Evolutionary conservation across 805 yeast species (phyloP).

Genomic region (Kuraishia ogatae): DNA sequence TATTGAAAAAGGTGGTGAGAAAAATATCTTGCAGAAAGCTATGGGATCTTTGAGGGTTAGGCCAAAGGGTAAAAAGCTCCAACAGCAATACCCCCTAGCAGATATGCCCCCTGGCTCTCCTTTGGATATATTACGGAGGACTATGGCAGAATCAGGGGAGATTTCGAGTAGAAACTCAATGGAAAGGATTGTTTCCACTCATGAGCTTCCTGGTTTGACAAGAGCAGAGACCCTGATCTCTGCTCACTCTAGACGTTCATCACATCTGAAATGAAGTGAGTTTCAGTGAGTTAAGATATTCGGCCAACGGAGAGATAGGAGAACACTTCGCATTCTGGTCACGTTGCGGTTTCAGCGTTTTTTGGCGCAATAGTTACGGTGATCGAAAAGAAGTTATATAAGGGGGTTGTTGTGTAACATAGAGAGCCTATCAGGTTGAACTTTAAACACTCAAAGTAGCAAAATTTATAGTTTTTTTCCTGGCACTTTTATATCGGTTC

Average conservation of each 20-base stretch:
- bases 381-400: too few species aligned
- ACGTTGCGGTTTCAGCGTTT: too few species aligned
- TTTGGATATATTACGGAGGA: background rate
- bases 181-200: conserved; percentile 33
- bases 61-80: background rate
- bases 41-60: background rate
- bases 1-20: background rate
- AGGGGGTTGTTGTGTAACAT: too few species aligned
- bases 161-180: conserved; percentile 20
- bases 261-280: background rate
- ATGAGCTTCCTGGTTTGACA: conserved; percentile 39
- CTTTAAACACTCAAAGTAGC: too few species aligned
- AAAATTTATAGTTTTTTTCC: too few species aligned
- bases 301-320: too few species aligned
- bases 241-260: background rate
- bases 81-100: background rate
- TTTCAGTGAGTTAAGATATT: too few species aligned
- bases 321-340: too few species aligned
- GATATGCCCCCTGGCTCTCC: background rate
- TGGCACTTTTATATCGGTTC: too few species aligned
- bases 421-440: too few species aligned
- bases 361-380: too few species aligned
- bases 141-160: background rate
- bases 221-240: conserved; percentile 36
- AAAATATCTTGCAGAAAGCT: background rate